Base-by-base conservation (phyloP, 2,329 filamentous ascomycete species). In the Colletotrichum salicis region DNA sequence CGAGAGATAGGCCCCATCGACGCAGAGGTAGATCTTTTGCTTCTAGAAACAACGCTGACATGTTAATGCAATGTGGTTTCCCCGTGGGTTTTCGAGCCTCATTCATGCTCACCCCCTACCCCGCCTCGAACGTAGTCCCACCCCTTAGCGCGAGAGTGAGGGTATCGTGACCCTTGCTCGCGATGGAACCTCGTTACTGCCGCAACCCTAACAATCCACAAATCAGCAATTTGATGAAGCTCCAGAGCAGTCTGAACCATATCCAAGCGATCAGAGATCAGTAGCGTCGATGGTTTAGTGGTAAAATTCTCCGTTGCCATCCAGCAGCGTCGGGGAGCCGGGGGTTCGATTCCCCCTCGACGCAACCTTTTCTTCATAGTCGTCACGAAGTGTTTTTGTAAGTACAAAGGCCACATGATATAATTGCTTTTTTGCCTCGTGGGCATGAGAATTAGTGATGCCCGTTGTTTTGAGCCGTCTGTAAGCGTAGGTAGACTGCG, bases 291-390 rank as follows among this genome's bases (percentile, higher is more conserved):
- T 62, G 59, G 45, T 52, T 62, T 62, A 62, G 59, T 62, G 59
- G 59, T 62, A 62, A 62, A 62, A 62, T 62, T 62, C 59, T 62
- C 59, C 59, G 59, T 62, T 62, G 59, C 59, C 59, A 62, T 35
- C 29, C 1, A 62, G 59, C 59, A 62, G 59, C 59, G 59, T 62
- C 59, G 59, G 59, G 59, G 59, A 62, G 59, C 59, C 59, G 59
- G 59, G 59, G 45, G 59, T 62, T 62, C 59, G 59, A 62, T 62
- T 62, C 59, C 45, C 59, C 45, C 59, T 62, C 59, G 45, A 13
- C 59, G 59, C 59, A 60, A 4, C 13, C 8, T 27, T 60, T 60
- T n/a, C n/a, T n/a, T n/a, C n/a, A n/a, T n/a, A n/a, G n/a, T n/a
- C n/a, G n/a, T n/a, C n/a, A n/a, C n/a, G n/a, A n/a, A n/a, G n/a